Evolutionary conservation across 441 rosid species (phyloP).

Genomic region (Mallotus repandus): DNA sequence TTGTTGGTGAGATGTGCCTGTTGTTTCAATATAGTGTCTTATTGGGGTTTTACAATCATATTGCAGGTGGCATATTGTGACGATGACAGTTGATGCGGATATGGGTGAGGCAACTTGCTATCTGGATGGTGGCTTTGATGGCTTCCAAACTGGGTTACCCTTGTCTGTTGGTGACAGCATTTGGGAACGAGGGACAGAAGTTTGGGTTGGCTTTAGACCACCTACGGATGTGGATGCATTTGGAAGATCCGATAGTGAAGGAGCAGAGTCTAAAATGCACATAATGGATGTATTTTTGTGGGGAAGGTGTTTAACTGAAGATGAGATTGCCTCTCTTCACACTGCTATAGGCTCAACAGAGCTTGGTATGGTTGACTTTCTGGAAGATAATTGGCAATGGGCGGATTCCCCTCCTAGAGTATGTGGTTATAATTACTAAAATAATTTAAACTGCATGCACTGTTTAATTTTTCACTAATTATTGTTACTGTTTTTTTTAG

Average conservation of each 20-base stretch:
- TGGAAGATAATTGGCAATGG: conserved; percentile 99
- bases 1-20: background rate
- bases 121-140: conserved; percentile 98
- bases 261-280: conserved; percentile 99
- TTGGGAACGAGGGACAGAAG: conserved; percentile 93
- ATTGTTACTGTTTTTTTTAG: conserved; percentile 43
- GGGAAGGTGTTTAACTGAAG: conserved; percentile 98
- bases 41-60: conserved; percentile 23
- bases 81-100: conserved; percentile 95
- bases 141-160: conserved; percentile 78
- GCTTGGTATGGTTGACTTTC: conserved; percentile 71
- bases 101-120: conserved; percentile 97
- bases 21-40: conserved; percentile 13
- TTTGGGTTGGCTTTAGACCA: conserved; percentile 95
- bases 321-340: conserved; percentile 84
- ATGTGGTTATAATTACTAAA: conserved; percentile 28
- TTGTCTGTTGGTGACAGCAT: conserved; percentile 64
- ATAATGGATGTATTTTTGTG: conserved; percentile 99
- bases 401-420: conserved; percentile 97
- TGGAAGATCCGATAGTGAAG: conserved; percentile 99
- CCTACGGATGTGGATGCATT: conserved; percentile 94
- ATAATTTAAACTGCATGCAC: background rate
- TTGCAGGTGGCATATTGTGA: conserved; percentile 98
- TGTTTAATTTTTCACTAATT: conserved; percentile 27
- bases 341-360: conserved; percentile 75